Evolutionary conservation across 1,284 basidiomycete species (phyloP), one percentile per base, ranked within the genome.

Genomic region (Melampsora americana): DNA sequence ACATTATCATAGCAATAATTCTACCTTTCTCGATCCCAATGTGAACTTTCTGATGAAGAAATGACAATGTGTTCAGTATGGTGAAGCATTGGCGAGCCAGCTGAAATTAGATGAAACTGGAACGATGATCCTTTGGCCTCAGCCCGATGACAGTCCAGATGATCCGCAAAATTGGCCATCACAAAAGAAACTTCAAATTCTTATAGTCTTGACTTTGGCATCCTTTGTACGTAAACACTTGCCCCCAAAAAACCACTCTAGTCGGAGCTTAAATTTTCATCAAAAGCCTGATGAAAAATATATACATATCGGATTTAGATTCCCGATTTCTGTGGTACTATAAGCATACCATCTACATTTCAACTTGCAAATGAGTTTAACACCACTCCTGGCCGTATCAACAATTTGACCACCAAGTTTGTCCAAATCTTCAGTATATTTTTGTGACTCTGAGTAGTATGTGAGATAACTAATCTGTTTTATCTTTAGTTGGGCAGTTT

Each of bases 401-500:
- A 90, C 79, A 86, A 89, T 80, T 78, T 89, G 70, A 80, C 81
- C 0, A 78, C 78, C 5, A 81, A 80, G 69, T 81, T 18, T 65
- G 73, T 70, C 5, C 5, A 14, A 56, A 23, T 56, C 14, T 53
- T 53, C 53, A 7, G 6, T 42, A 42, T 28, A n/a, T n/a, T 56
- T n/a, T 56, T 6, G 26, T 56, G 5, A 1, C 9, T 23, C 9
- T 16, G 53, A 56, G 53, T 56, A 56, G 6, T 56, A 1, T 23
- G 26, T 87, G 69, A 66, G 86, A 82, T 44, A 44, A 14, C 35
- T 61, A n/a, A 56, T 50, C n/a, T n/a, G 53, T 14, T 46, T 61
- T 50, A 53, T 61, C n/a, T 56, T 23, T 75, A 89, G 88, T 81
- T 89, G 88, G 88, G 88, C 88, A 79, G 89, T 90, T 73, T 89